Base-by-base conservation (phyloP, 257 asterid species). In the Gynochthodes officinalis region DNA sequence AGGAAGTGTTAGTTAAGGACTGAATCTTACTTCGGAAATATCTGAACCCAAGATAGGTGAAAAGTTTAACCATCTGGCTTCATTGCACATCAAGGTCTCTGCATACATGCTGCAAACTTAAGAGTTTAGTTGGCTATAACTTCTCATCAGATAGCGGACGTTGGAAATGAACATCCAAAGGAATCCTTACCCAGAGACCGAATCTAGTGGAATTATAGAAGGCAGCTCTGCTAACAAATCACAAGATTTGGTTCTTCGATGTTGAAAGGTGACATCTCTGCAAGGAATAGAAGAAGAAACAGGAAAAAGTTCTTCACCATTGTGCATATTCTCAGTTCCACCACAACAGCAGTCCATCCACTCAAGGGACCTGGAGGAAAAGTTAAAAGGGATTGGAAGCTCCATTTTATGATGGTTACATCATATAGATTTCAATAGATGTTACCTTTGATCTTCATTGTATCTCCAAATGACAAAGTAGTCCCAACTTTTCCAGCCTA, bases 271-370 rank as follows among this genome's bases (percentile, higher is more conserved):
- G 55, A 79, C 82, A 82, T 89, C 96, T 74, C 90, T 88, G 69
- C 97, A 92, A 77, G 90, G 81, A 59, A 85, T 55, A 72, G 74
- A 57, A 37, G 89, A 65, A 67, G 88, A 80, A 75, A 73, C 81
- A 37, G 78, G 72, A 69, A 86, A 84, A 42, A 77, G 58, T 54
- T 79, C 77, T 50, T 81, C 87, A 1, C 82, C 91, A 59, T 67
- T 79, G 67, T 76, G 75, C 0, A 39, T 62, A 40, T 73, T 76
- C 76, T 82, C 88, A 60, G 81, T 75, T 73, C 97, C 98, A 64
- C 81, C 98, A 78, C 97, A 93, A 68, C 93, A 89, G 67, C 98
- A 93, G 62, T 82, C 88, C 82, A 80, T 77, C 95, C 89, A 86
- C 86, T 93, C 97, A 67, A 93, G 86, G 60, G 85, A 83, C 86